A percentile compares a stretch with the other conserved stretches of the same genome.
Evolutionary conservation across 2,329 filamentous ascomycete genomes (phyloP).

Genomic region (Sclerotinia subarctica): DNA sequence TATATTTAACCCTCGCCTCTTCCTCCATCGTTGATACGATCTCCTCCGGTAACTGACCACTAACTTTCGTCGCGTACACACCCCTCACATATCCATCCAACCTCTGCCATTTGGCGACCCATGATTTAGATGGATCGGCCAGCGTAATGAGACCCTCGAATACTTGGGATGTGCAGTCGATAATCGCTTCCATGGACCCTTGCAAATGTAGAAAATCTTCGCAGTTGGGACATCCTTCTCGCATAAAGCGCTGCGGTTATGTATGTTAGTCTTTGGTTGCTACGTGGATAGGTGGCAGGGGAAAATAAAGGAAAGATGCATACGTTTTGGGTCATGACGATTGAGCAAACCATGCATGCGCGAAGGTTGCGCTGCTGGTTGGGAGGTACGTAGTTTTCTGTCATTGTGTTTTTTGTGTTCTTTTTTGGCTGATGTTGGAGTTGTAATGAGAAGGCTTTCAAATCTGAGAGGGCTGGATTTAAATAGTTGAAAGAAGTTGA

Average conservation of each 20-base stretch:
- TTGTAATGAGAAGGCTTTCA: background rate
- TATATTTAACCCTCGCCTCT: slow-evolving; percentile 61
- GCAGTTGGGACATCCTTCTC: slow-evolving; percentile 93
- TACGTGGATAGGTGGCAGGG: slow-evolving; percentile 14
- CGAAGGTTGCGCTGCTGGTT: slow-evolving; percentile 81
- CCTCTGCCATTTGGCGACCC: slow-evolving; percentile 96
- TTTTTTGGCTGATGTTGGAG: background rate
- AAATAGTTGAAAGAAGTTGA: background rate
- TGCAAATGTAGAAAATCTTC: slow-evolving; percentile 84
- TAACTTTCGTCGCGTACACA: slow-evolving; percentile 93
- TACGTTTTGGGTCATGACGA: slow-evolving; percentile 80
- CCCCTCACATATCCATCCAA: slow-evolving; percentile 84
- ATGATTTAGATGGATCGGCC: slow-evolving; percentile 76
- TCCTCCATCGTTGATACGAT: slow-evolving; percentile 59
- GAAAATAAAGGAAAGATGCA: slow-evolving; percentile 30
- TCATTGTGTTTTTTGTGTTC: slow-evolving; percentile 26
- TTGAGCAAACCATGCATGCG: slow-evolving; percentile 98
- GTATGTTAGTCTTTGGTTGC: slow-evolving; percentile 19
- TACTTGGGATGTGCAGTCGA: slow-evolving; percentile 92
- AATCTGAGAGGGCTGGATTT: background rate
- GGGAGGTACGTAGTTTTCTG: slow-evolving; percentile 66
- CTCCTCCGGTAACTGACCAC: slow-evolving; percentile 70
- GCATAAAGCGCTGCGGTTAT: slow-evolving; percentile 69
- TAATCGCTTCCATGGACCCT: slow-evolving; percentile 74
- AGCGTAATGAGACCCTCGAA: slow-evolving; percentile 91